phyloP scores from a whole-genome alignment of 768 basidiomycete genomes.

The Naganishia vaughanmartiniae region DNA sequence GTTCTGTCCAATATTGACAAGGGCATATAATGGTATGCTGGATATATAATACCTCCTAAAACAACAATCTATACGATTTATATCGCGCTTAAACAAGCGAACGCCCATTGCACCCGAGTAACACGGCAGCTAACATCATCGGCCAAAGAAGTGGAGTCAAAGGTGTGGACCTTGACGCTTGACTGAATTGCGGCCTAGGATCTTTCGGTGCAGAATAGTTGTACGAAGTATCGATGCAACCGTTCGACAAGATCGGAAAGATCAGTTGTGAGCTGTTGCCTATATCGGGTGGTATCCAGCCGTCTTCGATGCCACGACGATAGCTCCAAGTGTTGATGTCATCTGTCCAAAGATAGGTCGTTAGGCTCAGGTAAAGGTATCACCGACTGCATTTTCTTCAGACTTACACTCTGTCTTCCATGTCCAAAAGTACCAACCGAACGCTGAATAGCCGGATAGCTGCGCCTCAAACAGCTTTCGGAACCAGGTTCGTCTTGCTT shows the following conservation, averaged over 20 bases:
- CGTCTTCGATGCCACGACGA: constrained; percentile 38
- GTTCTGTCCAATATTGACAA: too few relatives aligned
- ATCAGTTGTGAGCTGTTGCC: constrained; percentile 41
- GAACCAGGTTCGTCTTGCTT: constrained; percentile 48
- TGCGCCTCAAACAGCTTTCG: constrained; percentile 50
- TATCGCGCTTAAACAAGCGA: neutral
- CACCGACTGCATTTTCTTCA: neutral
- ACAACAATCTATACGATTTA: neutral
- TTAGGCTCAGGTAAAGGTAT: neutral
- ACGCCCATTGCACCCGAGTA: neutral
- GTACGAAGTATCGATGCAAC: constrained; percentile 46
- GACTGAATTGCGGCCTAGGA: neutral
- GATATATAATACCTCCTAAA: neutral
- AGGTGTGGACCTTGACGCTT: neutral
- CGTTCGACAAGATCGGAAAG: constrained; percentile 43
- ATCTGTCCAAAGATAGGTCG: constrained; percentile 30
- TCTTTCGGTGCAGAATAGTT: constrained; percentile 43
- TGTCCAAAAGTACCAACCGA: constrained; percentile 51
- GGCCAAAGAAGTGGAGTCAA: neutral
- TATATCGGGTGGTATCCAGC: constrained; percentile 48
- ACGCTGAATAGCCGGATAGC: constrained; percentile 42
- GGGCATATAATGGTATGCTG: neutral
- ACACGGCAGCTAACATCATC: neutral
- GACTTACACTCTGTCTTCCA: constrained; percentile 38
- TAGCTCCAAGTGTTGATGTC: constrained; percentile 51